Conservation (phyloP, 805 yeast species). For the Sugiyamaella lignohabitans region DNA sequence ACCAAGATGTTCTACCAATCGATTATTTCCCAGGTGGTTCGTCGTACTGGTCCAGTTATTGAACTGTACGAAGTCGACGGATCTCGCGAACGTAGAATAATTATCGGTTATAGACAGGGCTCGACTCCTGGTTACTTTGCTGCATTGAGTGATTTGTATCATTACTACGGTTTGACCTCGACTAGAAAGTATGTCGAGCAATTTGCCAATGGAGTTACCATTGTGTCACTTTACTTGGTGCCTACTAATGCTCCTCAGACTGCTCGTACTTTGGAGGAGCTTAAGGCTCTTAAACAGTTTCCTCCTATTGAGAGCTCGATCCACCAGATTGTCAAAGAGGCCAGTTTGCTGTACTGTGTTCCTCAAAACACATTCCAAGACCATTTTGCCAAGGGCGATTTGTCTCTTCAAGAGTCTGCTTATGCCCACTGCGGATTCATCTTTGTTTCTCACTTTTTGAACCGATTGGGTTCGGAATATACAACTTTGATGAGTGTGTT, state of each 20-base stretch:
- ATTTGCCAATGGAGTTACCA: conserved; percentile 80
- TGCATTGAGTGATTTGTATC: conserved; percentile 78
- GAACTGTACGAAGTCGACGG: conserved; percentile 77
- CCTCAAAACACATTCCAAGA: conserved; percentile 79
- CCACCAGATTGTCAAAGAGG: conserved; percentile 88
- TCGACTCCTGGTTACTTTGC: conserved; percentile 83
- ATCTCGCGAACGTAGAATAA: conserved; percentile 75
- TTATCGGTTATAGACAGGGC: conserved; percentile 80
- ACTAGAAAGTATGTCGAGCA: conserved; percentile 92
- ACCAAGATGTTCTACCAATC: conserved; percentile 73
- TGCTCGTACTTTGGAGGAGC: conserved; percentile 29
- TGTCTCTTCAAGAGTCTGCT: conserved; percentile 89
- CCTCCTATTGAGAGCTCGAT: conserved; percentile 67
- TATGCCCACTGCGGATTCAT: conserved; percentile 92
- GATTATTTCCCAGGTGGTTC: conserved; percentile 59
- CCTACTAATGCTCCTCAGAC: conserved; percentile 47
- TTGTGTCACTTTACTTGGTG: conserved; percentile 78
- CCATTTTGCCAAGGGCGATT: conserved; percentile 62
- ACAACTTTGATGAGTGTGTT: conserved; percentile 59
- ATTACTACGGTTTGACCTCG: conserved; percentile 77
- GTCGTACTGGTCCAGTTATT: conserved; percentile 86
- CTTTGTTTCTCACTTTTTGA: conserved; percentile 89
- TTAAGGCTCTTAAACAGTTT: conserved; percentile 23
- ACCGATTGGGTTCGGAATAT: conserved; percentile 89
- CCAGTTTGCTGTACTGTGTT: conserved; percentile 82